Conservation (phyloP, 106 monocot genomes). For the Allium fistulosum region DNA sequence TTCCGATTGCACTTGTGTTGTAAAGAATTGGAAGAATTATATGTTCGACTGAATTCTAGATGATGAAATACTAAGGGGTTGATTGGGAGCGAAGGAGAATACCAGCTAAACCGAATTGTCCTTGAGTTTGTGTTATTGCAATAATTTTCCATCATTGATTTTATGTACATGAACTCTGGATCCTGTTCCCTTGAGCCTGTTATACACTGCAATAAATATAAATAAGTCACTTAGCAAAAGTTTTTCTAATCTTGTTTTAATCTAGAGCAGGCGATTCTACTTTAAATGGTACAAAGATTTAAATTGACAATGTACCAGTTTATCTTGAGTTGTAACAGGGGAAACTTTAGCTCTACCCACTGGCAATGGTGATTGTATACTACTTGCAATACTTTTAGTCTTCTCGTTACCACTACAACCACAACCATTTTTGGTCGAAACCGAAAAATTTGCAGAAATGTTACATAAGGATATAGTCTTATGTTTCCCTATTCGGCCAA, state of each 20-base stretch:
- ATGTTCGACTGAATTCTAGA: constrained; percentile 50
- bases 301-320: neutral
- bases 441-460: no score
- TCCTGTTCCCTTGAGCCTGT: constrained; percentile 17
- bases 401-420: no score
- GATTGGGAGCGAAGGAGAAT: constrained; percentile 48
- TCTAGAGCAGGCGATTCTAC: no score
- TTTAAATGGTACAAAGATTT: no score
- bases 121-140: constrained; percentile 14
- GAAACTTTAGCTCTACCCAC: neutral
- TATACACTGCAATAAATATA: neutral
- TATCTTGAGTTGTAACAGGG: neutral
- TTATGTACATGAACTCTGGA: constrained; percentile 43
- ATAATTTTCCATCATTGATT: constrained; percentile 40
- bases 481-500: neutral
- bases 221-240: no score
- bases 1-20: constrained; percentile 74
- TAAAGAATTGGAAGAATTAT: constrained; percentile 6
- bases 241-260: no score
- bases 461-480: no score
- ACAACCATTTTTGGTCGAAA: no score
- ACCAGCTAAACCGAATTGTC: constrained; percentile 17
- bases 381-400: no score
- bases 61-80: constrained; percentile 74
- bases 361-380: neutral